Evolutionary conservation across 164 flowering plant species (phyloP).

Genomic region (Nymphaea colorata): DNA sequence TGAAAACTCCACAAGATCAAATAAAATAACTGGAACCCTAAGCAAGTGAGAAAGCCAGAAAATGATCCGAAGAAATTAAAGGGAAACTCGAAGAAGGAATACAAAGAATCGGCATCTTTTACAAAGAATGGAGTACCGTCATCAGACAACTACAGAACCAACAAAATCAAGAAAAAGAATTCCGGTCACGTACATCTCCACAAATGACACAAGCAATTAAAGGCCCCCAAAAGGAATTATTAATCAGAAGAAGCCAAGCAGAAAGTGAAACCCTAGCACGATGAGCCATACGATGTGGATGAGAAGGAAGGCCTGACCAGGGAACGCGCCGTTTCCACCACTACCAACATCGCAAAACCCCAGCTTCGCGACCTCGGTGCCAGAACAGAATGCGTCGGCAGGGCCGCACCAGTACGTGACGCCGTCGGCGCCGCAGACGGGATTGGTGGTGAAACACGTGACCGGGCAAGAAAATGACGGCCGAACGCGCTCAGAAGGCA

Average conservation of each 20-base stretch:
- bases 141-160: background rate
- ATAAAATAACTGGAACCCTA: too few relatives aligned
- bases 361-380: constrained; percentile 32
- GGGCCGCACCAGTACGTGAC: constrained; percentile 76
- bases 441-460: constrained; percentile 50
- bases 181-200: background rate
- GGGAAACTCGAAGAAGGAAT: background rate
- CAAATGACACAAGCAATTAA: background rate
- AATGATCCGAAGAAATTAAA: background rate
- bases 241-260: constrained; percentile 39
- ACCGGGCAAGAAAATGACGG: constrained; percentile 31
- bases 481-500: constrained; percentile 10
- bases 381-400: constrained; percentile 51
- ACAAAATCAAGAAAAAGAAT: too few relatives aligned
- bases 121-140: background rate
- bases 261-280: constrained; percentile 37
- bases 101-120: background rate
- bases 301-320: constrained; percentile 47
- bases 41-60: background rate
- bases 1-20: too few relatives aligned
- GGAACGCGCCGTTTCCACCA: constrained; percentile 29
- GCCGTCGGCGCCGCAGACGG: constrained; percentile 60
- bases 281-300: constrained; percentile 60
- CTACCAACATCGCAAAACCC: constrained; percentile 53
- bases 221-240: background rate